Percentiles rank a stretch among this genome's conserved stretches.
phyloP scores from a whole-genome alignment of 495 filamentous ascomycete species.

The Xylaria telfairii region DNA sequence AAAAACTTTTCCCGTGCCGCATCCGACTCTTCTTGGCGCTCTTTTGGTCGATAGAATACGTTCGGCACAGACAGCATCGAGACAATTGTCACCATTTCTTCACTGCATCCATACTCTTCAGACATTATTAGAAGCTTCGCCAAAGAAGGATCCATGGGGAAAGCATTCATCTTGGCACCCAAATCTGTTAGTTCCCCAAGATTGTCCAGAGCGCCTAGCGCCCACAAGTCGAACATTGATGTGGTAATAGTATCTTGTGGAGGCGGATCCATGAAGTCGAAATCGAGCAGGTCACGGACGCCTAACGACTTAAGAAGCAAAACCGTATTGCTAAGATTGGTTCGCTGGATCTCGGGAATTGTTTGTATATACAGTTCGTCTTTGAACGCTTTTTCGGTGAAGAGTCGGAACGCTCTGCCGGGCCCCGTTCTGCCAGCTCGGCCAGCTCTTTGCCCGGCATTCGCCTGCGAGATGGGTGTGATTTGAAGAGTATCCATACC shows the following conservation, averaged over 20 bases:
- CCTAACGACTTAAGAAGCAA: conserved; percentile 93
- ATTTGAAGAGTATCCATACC: conserved; percentile 99
- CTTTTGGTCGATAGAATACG: conserved; percentile 97
- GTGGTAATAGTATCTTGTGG: conserved; percentile 98
- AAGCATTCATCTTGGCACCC: conserved; percentile 92
- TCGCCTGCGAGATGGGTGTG: conserved; percentile 97
- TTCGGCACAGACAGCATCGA: conserved; percentile 97
- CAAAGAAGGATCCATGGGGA: conserved; percentile 94
- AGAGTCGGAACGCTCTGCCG: conserved; percentile 93
- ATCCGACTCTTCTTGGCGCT: conserved; percentile 96
- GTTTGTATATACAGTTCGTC: conserved; percentile 98
- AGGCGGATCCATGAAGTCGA: conserved; percentile 99
- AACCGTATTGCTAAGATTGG: conserved; percentile 93
- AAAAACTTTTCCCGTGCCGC: conserved; percentile 98
- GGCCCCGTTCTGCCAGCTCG: conserved; percentile 95
- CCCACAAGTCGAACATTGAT: conserved; percentile 97
- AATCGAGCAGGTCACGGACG: conserved; percentile 93
- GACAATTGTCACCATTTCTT: conserved; percentile 98
- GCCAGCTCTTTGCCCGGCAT: conserved; percentile 90
- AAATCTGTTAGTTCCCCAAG: conserved; percentile 88
- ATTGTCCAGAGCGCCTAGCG: conserved; percentile 90
- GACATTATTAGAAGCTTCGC: conserved; percentile 93
- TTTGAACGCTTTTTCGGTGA: conserved; percentile 92
- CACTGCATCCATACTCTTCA: conserved; percentile 86
- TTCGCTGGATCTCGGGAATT: conserved; percentile 97